Evolutionary conservation across 768 basidiomycete species (phyloP), one percentile per base, ranked within the genome.

Genomic region (Kwoniella dendrophila): DNA sequence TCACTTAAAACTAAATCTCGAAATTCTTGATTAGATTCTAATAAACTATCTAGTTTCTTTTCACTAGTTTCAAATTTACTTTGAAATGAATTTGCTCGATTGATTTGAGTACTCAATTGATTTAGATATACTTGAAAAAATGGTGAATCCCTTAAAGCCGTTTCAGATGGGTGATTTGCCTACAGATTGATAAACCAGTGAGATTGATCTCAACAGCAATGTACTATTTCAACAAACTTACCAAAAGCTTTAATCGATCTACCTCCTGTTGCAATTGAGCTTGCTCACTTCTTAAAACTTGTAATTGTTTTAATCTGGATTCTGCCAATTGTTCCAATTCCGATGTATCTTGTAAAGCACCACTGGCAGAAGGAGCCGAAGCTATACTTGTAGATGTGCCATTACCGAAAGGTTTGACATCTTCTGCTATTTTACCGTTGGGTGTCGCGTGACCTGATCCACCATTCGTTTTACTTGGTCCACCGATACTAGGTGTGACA

Each of bases 71-170:
- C 48, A 79, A 81, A 61, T 83, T 61, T 56, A 24, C 22, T 22
- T 57, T 72, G 67, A 6, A 69, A 40, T 6, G 78, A 64, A 72
- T 82, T 47, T 6, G 81, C 79, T 54, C 85, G 82, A 30, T 87
- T 75, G 34, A 56, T 59, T 11, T 69, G 66, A 11, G 77, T 78
- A 2, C 84, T 82, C 2, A 85, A 80, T 53, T 87, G 85, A 5
- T 85, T 82, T 33, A 85, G 69, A 24, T 91, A 81, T 14, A 81
- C 71, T 68, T 84, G 85, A 75, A 88, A 90, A 53, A 75, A 72
- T 7, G 72, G 73, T n/a, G 72, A 68, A 16, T 64, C 59, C 11
- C 72, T 60, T 11, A 78, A 56, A 29, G 55, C 60, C 1, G 51
- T 43, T 51, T 78, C 75, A 4, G 75, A 59, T 8, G 77, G 77